These are phyloP conservation scores for Phytophthora pluvialis DNA, from an alignment of 352 stramenopile species.

Conservation along the genomic window DNA sequence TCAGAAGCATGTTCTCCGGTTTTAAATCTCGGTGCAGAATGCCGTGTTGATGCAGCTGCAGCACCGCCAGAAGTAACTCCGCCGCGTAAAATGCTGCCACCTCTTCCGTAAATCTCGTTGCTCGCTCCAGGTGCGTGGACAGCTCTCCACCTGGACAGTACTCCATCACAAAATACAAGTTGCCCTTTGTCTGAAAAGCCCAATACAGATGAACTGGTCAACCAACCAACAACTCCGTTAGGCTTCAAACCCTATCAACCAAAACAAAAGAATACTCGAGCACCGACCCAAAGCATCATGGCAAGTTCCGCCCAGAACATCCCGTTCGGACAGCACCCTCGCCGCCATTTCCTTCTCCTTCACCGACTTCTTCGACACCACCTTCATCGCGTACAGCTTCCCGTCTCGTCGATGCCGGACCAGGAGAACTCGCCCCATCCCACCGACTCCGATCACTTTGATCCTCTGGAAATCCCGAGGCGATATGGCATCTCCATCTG, in stretches of 20 bases:
- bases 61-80: slow-evolving; percentile 75
- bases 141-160: slow-evolving; percentile 82
- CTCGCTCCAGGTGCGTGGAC: slow-evolving; percentile 57
- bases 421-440: slow-evolving; percentile 85
- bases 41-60: slow-evolving; percentile 85
- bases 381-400: slow-evolving; percentile 84
- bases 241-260: background rate
- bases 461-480: slow-evolving; percentile 84
- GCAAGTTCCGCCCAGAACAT: slow-evolving; percentile 76
- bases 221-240: background rate
- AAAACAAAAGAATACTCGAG: background rate
- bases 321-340: slow-evolving; percentile 75
- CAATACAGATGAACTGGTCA: slow-evolving; percentile 75
- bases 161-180: slow-evolving; percentile 83
- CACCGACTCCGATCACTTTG: slow-evolving; percentile 90
- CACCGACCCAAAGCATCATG: slow-evolving; percentile 63
- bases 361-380: slow-evolving; percentile 65
- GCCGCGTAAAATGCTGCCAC: slow-evolving; percentile 74
- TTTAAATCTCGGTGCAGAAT: slow-evolving; percentile 89
- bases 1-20: slow-evolving; percentile 78
- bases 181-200: slow-evolving; percentile 73
- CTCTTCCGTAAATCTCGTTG: slow-evolving; percentile 56
- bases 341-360: slow-evolving; percentile 57
- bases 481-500: slow-evolving; percentile 32
- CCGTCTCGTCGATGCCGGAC: slow-evolving; percentile 62